phyloP scores from a whole-genome alignment of 163 green algal species.

The Scenedesmus sp. region DNA sequence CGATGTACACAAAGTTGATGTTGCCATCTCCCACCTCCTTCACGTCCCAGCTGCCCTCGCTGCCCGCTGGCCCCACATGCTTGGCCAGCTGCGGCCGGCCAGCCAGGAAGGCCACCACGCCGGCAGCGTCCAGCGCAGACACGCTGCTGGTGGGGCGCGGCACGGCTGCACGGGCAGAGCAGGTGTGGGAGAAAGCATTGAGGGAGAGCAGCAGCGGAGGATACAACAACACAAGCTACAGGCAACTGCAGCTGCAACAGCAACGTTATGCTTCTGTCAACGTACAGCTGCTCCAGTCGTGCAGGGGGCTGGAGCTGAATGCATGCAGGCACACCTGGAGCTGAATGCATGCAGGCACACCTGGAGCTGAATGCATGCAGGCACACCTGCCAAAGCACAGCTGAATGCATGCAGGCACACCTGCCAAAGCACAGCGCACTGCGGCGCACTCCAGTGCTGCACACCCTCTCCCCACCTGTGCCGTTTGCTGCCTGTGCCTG shows the following conservation, averaged over 20 bases:
- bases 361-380: no score
- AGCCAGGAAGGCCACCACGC: slow-evolving; percentile 76
- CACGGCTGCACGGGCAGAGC: slow-evolving; percentile 26
- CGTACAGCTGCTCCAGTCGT: no score
- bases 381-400: no score
- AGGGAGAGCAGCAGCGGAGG: neutral
- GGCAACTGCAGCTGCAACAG: neutral
- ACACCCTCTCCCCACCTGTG: neutral
- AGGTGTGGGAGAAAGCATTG: neutral
- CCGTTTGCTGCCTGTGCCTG: slow-evolving; percentile 33
- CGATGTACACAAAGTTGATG: slow-evolving; percentile 99
- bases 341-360: no score
- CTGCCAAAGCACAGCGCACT: neutral
- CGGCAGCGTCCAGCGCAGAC: slow-evolving; percentile 62
- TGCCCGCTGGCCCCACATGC: slow-evolving; percentile 54
- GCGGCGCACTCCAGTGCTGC: neutral
- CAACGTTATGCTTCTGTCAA: no score
- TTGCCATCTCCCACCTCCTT: slow-evolving; percentile 90
- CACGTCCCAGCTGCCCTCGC: slow-evolving; percentile 55
- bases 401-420: neutral
- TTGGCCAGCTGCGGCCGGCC: slow-evolving; percentile 54
- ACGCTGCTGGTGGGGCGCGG: slow-evolving; percentile 36
- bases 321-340: no score
- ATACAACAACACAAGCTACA: neutral
- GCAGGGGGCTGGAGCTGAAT: no score